Evolutionary conservation across 2,329 filamentous ascomycete species (phyloP).

Genomic region (Cyphellophora attinorum): DNA sequence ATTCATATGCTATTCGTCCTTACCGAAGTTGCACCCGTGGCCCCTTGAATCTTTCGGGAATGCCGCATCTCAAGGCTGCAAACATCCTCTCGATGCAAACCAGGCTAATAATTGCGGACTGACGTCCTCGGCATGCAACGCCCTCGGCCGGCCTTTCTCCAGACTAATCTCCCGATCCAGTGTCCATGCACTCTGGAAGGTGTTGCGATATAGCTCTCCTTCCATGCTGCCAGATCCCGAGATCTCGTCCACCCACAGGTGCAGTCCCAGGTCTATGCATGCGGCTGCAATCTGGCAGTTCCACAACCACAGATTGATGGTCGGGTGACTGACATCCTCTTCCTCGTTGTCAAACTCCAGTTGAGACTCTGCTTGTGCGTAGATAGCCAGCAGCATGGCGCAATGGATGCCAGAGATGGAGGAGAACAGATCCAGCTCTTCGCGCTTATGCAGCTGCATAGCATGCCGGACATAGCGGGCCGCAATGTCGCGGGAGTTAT

Average conservation of each 20-base stretch:
- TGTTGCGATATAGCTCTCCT: neutral
- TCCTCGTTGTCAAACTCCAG: neutral
- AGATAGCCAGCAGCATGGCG: neutral
- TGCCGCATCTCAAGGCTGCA: no score
- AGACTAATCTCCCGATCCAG: neutral
- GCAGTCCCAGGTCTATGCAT: neutral
- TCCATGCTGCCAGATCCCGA: neutral
- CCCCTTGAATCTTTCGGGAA: no score
- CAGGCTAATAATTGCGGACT: neutral
- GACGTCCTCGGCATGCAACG: neutral
- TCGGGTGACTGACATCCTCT: slow-evolving; percentile 1
- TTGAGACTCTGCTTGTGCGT: neutral
- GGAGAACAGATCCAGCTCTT: neutral
- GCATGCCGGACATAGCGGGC: neutral
- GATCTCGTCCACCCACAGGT: neutral
- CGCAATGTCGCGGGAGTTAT: neutral
- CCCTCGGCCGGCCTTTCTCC: neutral
- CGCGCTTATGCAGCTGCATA: neutral
- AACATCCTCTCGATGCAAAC: no score
- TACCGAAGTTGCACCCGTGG: no score
- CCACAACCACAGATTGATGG: neutral
- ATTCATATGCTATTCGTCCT: no score
- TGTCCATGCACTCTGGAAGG: neutral
- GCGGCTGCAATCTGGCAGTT: neutral
- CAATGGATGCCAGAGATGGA: neutral